Evolutionary conservation across 2,329 filamentous ascomycete species (phyloP), one percentile per base, ranked within the genome.

Genomic region (Fusarium buharicum): DNA sequence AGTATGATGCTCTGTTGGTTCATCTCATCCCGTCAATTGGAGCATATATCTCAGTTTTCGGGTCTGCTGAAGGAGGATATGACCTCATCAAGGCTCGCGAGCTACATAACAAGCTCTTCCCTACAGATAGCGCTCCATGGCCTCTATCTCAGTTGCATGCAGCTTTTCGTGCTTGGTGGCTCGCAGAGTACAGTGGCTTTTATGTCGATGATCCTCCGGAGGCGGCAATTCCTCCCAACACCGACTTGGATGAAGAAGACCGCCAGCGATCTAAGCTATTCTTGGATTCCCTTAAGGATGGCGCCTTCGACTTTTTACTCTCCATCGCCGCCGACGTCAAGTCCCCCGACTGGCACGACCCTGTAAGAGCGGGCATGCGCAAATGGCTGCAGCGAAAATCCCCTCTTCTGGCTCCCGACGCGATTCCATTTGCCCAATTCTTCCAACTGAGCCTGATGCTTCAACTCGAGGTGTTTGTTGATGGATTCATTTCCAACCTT

Each of bases 401-500:
- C 2, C 86, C 89, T 12, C 78, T 87, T 4, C 78, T 96, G 31
- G 79, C 87, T 4, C 77, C 86, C 1, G 92, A 96, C 36, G 81
- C 86, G 1, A 80, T 90, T 9, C 79, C 84, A 3, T 91, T 93
- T 52, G 88, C 90, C 4, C 80, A 84, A 7, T 88, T 88, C 64
- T 92, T 98, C 72, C 89, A 91, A 62, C 73, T 81, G 7, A 80
- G 90, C 18, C 77, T 96, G 24, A 92, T 94, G 86, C 84, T 89
- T 55, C 91, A 93, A 71, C 77, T 98, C 10, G 94, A 98, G 73
- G 84, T 85, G 0, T 97, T 98, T 71, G 87, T 94, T 8, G 94
- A 98, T 72, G 90, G 91, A 6, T 96, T 97, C 73, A 96, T 99
- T 66, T 91, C 92, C 1, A 97, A 99, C 71, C 90, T 98, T 79